A percentile compares a stretch with the other conserved stretches of the same genome.
Conservation (phyloP, 345 rosid genomes). For the Aurinia saxatilis region DNA sequence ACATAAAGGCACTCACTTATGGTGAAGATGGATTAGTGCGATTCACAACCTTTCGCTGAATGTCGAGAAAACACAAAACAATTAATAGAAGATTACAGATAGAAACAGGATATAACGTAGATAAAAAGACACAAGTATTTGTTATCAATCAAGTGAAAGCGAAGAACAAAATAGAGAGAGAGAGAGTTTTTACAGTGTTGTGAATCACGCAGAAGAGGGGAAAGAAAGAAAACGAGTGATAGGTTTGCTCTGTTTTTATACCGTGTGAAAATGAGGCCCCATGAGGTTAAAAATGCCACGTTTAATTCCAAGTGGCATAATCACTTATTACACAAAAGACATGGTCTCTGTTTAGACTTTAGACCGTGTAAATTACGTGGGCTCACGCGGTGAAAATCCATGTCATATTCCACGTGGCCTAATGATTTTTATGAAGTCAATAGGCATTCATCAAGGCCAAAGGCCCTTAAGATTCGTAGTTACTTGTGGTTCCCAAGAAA, state of each 20-base stretch:
- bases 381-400: no score
- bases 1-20: constrained; percentile 17
- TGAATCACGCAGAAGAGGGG: constrained; percentile 10
- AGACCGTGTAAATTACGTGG: no score
- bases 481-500: neutral
- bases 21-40: constrained; percentile 13
- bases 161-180: constrained; percentile 12
- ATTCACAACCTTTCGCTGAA: constrained; percentile 19
- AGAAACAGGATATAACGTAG: neutral
- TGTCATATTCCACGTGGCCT: no score
- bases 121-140: neutral
- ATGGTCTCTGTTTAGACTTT: no score
- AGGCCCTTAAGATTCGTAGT: neutral
- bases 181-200: constrained; percentile 28
- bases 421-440: no score
- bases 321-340: no score
- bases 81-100: neutral
- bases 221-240: neutral
- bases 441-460: no score
- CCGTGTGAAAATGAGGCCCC: neutral
- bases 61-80: constrained; percentile 14
- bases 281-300: neutral
- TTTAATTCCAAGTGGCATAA: neutral
- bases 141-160: constrained; percentile 14
- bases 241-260: constrained; percentile 11